phyloP scores from a whole-genome alignment of 1,284 basidiomycete genomes.

The Rhodotorula mucilaginosa region DNA sequence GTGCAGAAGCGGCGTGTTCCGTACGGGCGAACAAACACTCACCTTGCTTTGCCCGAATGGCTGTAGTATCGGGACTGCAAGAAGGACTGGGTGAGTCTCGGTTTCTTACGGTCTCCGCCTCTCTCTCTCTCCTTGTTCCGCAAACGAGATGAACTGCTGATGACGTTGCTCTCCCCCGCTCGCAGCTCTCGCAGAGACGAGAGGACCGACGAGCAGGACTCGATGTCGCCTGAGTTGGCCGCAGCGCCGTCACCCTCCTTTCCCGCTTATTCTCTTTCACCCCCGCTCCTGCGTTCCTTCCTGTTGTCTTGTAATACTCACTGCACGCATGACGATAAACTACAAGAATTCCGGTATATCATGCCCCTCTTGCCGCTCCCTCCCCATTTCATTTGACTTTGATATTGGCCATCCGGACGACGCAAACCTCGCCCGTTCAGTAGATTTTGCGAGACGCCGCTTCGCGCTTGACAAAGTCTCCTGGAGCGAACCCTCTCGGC shows the following conservation, averaged over 20 bases:
- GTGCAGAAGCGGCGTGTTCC: background rate
- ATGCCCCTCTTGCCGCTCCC: no score
- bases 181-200: conserved; percentile 35
- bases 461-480: conserved; percentile 16
- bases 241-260: background rate
- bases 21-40: no score
- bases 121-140: no score
- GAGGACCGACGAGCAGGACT: conserved; percentile 33
- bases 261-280: background rate
- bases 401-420: no score
- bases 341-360: background rate
- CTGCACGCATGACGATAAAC: background rate
- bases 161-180: no score
- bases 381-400: no score
- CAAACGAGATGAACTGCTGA: background rate
- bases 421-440: background rate
- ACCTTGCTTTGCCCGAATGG: background rate
- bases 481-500: conserved; percentile 43
- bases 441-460: conserved; percentile 8
- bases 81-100: conserved; percentile 28
- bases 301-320: background rate
- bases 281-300: no score
- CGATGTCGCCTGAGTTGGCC: conserved; percentile 24
- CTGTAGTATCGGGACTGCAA: conserved; percentile 39
- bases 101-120: background rate